Evolutionary conservation across 2,329 filamentous ascomycete species (phyloP).

Genomic region (Cordyceps pruinosa): DNA sequence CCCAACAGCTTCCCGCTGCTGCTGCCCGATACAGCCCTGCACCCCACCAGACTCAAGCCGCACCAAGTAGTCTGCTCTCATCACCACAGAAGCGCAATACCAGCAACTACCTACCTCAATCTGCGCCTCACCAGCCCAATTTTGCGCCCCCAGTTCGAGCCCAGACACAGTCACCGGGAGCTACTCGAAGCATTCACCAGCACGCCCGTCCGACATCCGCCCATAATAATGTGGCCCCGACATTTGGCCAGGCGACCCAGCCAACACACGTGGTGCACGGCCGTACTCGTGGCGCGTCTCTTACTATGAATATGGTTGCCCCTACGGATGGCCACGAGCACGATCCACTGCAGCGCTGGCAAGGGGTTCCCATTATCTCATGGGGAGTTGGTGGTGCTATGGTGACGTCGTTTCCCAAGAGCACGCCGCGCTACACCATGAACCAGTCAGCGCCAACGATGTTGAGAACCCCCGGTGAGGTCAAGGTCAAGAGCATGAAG

Average conservation of each 20-base stretch:
- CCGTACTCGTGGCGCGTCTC: slow-evolving; percentile 40
- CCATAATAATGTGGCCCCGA: slow-evolving; percentile 37
- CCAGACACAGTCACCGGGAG: slow-evolving; percentile 55
- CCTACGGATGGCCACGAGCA: slow-evolving; percentile 60
- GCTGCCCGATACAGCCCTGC: slow-evolving; percentile 34
- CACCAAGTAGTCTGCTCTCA: slow-evolving; percentile 32
- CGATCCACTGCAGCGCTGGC: slow-evolving; percentile 84
- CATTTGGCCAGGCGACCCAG: slow-evolving; percentile 18
- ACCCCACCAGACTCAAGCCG: slow-evolving; percentile 19
- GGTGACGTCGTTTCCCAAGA: slow-evolving; percentile 80
- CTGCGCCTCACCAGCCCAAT: slow-evolving; percentile 26
- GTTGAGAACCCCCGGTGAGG: slow-evolving; percentile 72
- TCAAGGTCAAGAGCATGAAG: slow-evolving; percentile 70
- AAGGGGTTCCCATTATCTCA: slow-evolving; percentile 74
- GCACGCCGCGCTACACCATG: slow-evolving; percentile 77
- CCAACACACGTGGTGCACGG: slow-evolving; percentile 13
- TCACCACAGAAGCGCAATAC: slow-evolving; percentile 51
- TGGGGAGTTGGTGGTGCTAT: slow-evolving; percentile 85
- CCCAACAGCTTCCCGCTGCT: slow-evolving; percentile 18
- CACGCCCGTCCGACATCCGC: slow-evolving; percentile 47
- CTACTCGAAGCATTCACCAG: slow-evolving; percentile 33
- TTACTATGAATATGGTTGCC: slow-evolving; percentile 50
- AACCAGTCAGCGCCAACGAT: slow-evolving; percentile 68
- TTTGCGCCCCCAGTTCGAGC: slow-evolving; percentile 51
- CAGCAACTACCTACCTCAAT: slow-evolving; percentile 45